Evolutionary conservation across 1,284 basidiomycete species (phyloP).

Genomic region (Apiotrichum domesticum): DNA sequence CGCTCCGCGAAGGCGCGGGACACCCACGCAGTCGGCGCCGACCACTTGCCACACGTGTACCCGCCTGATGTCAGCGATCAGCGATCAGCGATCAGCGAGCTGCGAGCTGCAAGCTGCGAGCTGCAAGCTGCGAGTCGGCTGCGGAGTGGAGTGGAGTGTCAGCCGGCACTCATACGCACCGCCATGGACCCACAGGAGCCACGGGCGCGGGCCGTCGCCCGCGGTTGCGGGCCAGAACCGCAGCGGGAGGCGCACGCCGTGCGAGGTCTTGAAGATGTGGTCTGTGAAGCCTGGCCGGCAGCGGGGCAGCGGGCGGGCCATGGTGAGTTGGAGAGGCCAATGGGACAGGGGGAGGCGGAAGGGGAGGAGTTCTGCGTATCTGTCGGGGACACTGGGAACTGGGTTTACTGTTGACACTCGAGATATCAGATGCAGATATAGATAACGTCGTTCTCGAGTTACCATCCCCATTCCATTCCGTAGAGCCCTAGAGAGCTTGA

Average conservation of each 20-base stretch:
- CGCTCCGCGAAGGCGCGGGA: conserved; percentile 18
- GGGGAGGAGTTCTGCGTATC: too few relatives aligned
- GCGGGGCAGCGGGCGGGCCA: conserved; percentile 1
- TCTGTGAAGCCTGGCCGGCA: conserved; percentile 24
- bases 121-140: too few relatives aligned
- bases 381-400: too few relatives aligned
- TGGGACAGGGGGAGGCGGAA: too few relatives aligned
- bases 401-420: too few relatives aligned
- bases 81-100: neutral
- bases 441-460: too few relatives aligned
- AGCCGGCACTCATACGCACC: conserved; percentile 7
- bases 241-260: conserved; percentile 27
- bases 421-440: too few relatives aligned
- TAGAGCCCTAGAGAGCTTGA: too few relatives aligned
- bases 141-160: too few relatives aligned
- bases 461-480: too few relatives aligned
- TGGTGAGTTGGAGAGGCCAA: too few relatives aligned
- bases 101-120: too few relatives aligned
- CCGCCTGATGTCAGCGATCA: neutral
- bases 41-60: conserved; percentile 2
- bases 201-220: neutral
- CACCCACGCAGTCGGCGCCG: conserved; percentile 21
- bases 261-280: conserved; percentile 23
- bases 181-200: conserved; percentile 22
- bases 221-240: conserved; percentile 23